Conservation (phyloP, 1,139 yeast genomes). For the Zygosaccharomyces pseudobailii region DNA sequence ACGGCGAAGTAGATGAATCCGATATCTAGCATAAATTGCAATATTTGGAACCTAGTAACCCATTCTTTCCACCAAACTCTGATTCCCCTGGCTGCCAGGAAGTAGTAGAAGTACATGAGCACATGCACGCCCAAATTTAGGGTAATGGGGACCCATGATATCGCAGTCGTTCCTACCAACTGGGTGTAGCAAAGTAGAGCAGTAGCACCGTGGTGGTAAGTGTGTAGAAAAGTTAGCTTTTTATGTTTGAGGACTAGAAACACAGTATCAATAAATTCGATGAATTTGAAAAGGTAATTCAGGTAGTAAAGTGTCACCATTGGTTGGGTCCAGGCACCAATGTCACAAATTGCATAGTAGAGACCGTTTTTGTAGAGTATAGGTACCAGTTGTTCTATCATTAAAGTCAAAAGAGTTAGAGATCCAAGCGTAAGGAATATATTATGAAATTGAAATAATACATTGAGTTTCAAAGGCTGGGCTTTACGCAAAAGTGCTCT, state of each 20-base stretch:
- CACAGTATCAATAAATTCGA: constrained; percentile 69
- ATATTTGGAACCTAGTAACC: constrained; percentile 78
- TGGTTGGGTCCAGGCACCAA: constrained; percentile 63
- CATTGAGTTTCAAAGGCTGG: constrained; percentile 56
- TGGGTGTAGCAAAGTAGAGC: constrained; percentile 78
- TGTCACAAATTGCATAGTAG: constrained; percentile 61
- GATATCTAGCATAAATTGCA: constrained; percentile 69
- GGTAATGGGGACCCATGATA: constrained; percentile 75
- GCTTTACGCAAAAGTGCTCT: constrained; percentile 47
- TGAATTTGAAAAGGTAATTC: constrained; percentile 67
- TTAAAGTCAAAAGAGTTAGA: constrained; percentile 51
- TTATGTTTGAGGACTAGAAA: constrained; percentile 73
- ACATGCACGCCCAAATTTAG: constrained; percentile 75
- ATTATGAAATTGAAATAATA: constrained; percentile 66
- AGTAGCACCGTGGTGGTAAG: constrained; percentile 84
- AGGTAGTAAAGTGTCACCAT: constrained; percentile 66
- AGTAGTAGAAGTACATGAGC: constrained; percentile 80
- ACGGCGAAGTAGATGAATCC: constrained; percentile 74
- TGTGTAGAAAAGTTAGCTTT: constrained; percentile 68
- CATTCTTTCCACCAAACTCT: constrained; percentile 89
- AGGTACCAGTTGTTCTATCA: constrained; percentile 70
- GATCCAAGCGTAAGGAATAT: constrained; percentile 57
- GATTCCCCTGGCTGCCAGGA: constrained; percentile 73
- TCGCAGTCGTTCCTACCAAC: constrained; percentile 65
- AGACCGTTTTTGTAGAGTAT: constrained; percentile 58